These are phyloP conservation scores for Lodderomyces pseudojiufengensis DNA, from an alignment of 1,139 yeast species.

Conservation along the genomic window DNA sequence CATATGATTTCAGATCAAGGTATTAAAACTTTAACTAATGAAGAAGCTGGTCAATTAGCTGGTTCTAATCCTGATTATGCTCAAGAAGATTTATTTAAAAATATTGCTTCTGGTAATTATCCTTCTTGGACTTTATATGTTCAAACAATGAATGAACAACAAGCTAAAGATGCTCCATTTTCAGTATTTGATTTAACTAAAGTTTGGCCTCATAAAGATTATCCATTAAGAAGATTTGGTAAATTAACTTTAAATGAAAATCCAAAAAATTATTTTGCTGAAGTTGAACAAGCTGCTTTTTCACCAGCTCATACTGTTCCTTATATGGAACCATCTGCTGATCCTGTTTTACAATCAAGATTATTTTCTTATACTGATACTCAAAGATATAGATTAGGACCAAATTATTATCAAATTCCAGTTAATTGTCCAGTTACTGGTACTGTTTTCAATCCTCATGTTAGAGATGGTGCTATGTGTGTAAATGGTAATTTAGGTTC, in stretches of 20 bases:
- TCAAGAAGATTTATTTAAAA: constrained; percentile 59
- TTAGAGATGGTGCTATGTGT: constrained; percentile 85
- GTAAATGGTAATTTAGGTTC: constrained; percentile 85
- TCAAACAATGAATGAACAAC: constrained; percentile 66
- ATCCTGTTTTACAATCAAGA: constrained; percentile 83
- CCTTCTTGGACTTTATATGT: constrained; percentile 66
- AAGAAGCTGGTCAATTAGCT: constrained; percentile 55
- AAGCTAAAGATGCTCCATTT: constrained; percentile 57
- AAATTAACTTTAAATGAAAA: constrained; percentile 65
- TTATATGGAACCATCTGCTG: constrained; percentile 80
- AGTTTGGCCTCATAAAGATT: constrained; percentile 77
- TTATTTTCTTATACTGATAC: constrained; percentile 85
- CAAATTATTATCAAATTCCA: constrained; percentile 70
- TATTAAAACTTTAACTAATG: constrained; percentile 48
- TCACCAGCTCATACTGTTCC: constrained; percentile 84
- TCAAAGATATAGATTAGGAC: constrained; percentile 62
- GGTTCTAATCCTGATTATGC: constrained; percentile 66
- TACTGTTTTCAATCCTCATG: constrained; percentile 53
- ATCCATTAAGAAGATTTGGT: constrained; percentile 74
- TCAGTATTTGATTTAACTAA: constrained; percentile 71
- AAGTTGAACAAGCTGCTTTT: constrained; percentile 79
- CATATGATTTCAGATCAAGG: constrained; percentile 63
- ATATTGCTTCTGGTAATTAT: constrained; percentile 54
- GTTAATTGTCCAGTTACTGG: constrained; percentile 62
- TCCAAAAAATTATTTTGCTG: constrained; percentile 77